Evolutionary conservation across 371 early-diverging fungal genomes (phyloP).

Genomic region (Mortierella sp.): DNA sequence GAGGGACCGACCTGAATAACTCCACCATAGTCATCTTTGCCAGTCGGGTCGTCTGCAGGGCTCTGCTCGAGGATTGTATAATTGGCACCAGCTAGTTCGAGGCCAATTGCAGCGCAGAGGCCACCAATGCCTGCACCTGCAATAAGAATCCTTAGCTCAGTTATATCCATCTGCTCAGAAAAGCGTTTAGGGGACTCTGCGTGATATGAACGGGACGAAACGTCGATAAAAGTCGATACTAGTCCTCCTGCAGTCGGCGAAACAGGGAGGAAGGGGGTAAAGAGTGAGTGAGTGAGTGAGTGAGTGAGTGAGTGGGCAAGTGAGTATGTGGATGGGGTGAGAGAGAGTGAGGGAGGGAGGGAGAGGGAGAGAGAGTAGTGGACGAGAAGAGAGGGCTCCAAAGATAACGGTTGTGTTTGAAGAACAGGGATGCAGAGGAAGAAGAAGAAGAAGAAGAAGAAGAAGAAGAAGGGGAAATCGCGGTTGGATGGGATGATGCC

Average conservation of each 20-base stretch:
- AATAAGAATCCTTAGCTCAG: constrained; percentile 42
- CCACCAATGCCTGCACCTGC: constrained; percentile 42
- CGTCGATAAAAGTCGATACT: neutral
- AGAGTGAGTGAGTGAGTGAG: neutral
- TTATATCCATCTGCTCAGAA: constrained; percentile 19
- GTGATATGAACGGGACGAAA: no score
- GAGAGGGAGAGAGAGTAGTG: neutral
- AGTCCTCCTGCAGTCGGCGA: neutral
- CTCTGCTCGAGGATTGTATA: constrained; percentile 40
- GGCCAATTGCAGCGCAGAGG: constrained; percentile 36
- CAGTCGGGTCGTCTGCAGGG: neutral
- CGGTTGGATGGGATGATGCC: neutral
- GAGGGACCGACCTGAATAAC: constrained; percentile 44
- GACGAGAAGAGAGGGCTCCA: no score
- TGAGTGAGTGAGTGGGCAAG: neutral
- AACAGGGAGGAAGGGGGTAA: neutral
- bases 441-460: no score
- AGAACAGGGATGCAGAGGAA: no score
- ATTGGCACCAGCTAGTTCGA: constrained; percentile 45
- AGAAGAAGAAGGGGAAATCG: no score
- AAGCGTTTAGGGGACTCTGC: neutral
- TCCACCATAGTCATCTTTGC: constrained; percentile 17
- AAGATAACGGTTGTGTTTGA: no score
- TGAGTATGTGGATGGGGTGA: neutral
- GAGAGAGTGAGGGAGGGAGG: neutral